Base-by-base conservation (phyloP, 441 rosid genomes). In the Hura crepitans region DNA sequence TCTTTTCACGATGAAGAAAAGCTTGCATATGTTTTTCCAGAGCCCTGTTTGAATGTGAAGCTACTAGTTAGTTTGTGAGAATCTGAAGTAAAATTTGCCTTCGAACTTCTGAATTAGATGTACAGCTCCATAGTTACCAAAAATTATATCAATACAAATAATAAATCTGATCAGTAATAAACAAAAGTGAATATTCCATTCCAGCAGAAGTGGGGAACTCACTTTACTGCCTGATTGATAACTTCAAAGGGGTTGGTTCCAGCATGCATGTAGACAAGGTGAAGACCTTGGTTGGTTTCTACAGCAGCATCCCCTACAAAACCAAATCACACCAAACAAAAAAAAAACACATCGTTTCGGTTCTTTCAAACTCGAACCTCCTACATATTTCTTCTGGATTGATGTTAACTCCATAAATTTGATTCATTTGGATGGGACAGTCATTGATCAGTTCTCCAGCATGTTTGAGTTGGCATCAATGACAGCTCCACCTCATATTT, bases 241-340 rank as follows among this genome's bases (percentile, higher is more conserved):
- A 90, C 97, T 85, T 90, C 97, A 80, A 92, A 94, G 25, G 97
- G 99, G 81, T 92, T 87, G 56, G 89, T 85, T 74, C 97, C 99
- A 74, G 97, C 89, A 80, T 94, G 94, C 87, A 86, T 82, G 81
- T 94, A 94, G 72, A 92, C 89, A 65, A 94, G 88, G 73, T 87
- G 72, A 73, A 85, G 86, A 66, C 97, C 99, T 68, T 85, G 96
- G 73, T 78, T 83, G 66, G 97, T 94, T 78, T 86, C 96, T 49
- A 94, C 96, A 61, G 86, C 85, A 71, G 57, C 84, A 74, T 94
- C 98, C 72, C 98, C 98, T 94, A 91, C 84, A 81, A 85, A 83
- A 79, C 79, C 89, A 68, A 49, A 68, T 31, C 68, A 69, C 78
- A 68, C 81, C 77, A 79, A 72, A 73, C 74, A 72, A 73, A 76